phyloP scores from a whole-genome alignment of 257 asterid species.

The Echites panduratus region DNA sequence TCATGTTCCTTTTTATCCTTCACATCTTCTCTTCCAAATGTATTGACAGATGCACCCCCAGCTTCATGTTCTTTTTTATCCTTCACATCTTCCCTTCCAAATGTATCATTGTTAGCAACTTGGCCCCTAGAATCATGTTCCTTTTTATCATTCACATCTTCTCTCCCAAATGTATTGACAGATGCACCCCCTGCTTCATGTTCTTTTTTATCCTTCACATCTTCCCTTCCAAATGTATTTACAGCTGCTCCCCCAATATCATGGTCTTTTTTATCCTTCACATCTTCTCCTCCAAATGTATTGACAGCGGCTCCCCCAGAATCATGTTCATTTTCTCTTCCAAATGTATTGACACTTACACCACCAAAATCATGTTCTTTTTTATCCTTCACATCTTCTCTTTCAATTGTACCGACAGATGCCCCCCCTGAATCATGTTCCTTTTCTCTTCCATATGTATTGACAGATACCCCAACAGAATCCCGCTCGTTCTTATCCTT shows the following conservation, averaged over 20 bases:
- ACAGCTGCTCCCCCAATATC: too few species aligned
- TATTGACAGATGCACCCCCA: too few species aligned
- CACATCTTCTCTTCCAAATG: conserved; percentile 6
- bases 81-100: background rate
- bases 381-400: background rate
- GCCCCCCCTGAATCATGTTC: too few species aligned
- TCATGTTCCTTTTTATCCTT: conserved; percentile 19
- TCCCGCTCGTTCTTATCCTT: too few species aligned
- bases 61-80: conserved; percentile 9
- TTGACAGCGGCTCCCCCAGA: too few species aligned
- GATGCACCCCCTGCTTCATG: too few species aligned
- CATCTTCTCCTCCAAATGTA: conserved; percentile 10
- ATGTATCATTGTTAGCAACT: conserved; percentile 10
- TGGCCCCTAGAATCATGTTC: conserved; percentile 15
- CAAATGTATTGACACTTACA: too few species aligned
- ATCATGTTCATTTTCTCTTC: too few species aligned
- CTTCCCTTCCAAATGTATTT: background rate
- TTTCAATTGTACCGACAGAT: too few species aligned
- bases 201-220: conserved; percentile 2
- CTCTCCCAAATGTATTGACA: conserved; percentile 4
- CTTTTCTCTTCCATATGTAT: too few species aligned
- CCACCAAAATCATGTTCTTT: too few species aligned
- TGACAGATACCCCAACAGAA: too few species aligned
- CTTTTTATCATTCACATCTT: conserved; percentile 18
- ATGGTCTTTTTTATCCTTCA: conserved; percentile 17